A percentile compares a stretch with the other conserved stretches of the same genome.
These are phyloP conservation scores for Anthracocystis walkeri DNA, from an alignment of 1,284 basidiomycete genomes.

Conservation along the genomic window DNA sequence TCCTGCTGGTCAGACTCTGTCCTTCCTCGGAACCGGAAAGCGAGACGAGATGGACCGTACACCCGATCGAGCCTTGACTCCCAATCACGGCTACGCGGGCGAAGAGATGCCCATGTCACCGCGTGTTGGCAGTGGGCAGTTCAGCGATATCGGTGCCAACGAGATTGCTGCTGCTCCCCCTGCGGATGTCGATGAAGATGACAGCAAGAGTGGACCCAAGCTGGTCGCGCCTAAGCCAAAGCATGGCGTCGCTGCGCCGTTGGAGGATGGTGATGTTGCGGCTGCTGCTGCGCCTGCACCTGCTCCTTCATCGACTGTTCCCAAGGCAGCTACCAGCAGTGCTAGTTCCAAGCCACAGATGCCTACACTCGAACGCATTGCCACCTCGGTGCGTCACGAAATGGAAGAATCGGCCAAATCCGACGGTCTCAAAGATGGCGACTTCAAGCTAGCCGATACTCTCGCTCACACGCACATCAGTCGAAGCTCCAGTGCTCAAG, in stretches of 20 bases:
- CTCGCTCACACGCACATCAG: conserved; percentile 44
- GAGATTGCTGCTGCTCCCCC: conserved; percentile 49
- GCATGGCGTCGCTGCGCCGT: conserved; percentile 34
- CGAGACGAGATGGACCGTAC: conserved; percentile 33
- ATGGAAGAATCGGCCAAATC: conserved; percentile 58
- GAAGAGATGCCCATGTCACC: conserved; percentile 39
- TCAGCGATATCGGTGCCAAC: conserved; percentile 27
- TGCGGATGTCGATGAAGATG: conserved; percentile 22
- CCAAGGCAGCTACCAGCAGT: background rate
- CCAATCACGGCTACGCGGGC: conserved; percentile 34
- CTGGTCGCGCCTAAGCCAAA: conserved; percentile 42
- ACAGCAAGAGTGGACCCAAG: conserved; percentile 4
- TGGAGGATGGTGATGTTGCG: conserved; percentile 26
- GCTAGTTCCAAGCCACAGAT: conserved; percentile 32
- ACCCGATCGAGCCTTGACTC: conserved; percentile 48
- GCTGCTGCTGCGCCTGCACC: conserved; percentile 27
- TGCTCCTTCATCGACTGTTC: conserved; percentile 19
- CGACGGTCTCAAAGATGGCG: conserved; percentile 59
- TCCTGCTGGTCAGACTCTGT: conserved; percentile 48
- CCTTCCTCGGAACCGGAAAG: conserved; percentile 44
- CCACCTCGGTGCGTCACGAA: conserved; percentile 53
- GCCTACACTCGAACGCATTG: conserved; percentile 53
- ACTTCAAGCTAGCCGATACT: conserved; percentile 65
- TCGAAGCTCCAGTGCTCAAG: conserved; percentile 20
- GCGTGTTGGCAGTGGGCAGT: conserved; percentile 29